Conservation (phyloP, 768 basidiomycete genomes). For the Cyclocybe cylindracea region DNA sequence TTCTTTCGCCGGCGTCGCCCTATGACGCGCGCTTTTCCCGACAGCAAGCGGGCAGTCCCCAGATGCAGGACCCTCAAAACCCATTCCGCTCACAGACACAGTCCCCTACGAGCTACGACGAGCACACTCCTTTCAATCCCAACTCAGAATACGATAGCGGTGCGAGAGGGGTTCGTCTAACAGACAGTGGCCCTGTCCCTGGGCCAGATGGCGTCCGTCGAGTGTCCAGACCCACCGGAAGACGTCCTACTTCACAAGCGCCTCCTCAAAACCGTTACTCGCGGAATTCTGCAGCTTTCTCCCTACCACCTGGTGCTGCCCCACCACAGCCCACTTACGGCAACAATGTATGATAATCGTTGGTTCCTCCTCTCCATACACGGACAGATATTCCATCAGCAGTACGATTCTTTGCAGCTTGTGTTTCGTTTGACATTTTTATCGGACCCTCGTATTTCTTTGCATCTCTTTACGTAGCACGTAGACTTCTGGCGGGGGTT, state of each 20-base stretch:
- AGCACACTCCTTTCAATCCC: conserved; percentile 34
- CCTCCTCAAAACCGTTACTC: conserved; percentile 73
- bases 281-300: conserved; percentile 50
- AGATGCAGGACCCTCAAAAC: conserved; percentile 49
- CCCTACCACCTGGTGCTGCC: conserved; percentile 76
- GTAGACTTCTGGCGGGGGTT: conserved; percentile 11
- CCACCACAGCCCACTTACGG: conserved; percentile 49
- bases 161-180: conserved; percentile 72
- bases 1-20: conserved; percentile 29
- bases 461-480: conserved; percentile 12
- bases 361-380: conserved; percentile 13
- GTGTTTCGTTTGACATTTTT: conserved; percentile 21
- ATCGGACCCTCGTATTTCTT: conserved; percentile 19
- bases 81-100: conserved; percentile 55
- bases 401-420: conserved; percentile 14
- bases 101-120: conserved; percentile 41
- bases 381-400: conserved; percentile 16
- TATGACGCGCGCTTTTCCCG: conserved; percentile 25
- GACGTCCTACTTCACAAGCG: conserved; percentile 62
- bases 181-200: conserved; percentile 84
- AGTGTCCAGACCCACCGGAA: conserved; percentile 62
- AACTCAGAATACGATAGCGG: conserved; percentile 32
- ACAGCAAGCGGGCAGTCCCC: conserved; percentile 24
- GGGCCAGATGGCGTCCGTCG: conserved; percentile 77
- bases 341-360: conserved; percentile 14